Base-by-base conservation (phyloP, 2,329 filamentous ascomycete genomes). In the Coniochaeta pulveracea region DNA sequence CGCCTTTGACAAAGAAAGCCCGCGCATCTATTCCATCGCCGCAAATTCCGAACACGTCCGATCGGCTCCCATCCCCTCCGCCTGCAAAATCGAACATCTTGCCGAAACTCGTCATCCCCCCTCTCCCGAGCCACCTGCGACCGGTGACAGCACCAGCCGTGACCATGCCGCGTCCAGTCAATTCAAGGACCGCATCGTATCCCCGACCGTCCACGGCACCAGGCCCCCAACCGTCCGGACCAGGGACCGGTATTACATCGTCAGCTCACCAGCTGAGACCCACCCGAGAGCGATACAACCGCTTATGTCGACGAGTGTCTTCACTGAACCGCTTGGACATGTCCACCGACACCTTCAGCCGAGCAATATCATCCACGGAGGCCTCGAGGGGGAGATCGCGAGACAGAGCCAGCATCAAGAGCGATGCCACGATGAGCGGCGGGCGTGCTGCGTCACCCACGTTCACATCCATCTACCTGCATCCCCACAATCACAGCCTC, bases 401-500 rank as follows among this genome's bases (percentile, higher is more conserved):
- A 24, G n/a, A 24, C 22, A 24, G n/a, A 24, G 22, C 22, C 22
- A 24, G 9, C n/a, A n/a, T 24, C 9, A 24, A 24, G 22, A 9
- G n/a, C 22, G 22, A 24, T 24, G 22, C 22, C 22, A 24, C 22
- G 12, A 33, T 23, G 31, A 14, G 22, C 31, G 8, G 16, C 4
- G 4, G 5, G 5, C 19, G 18, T 10, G n/a, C 28, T 21, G 28
- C 28, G 11, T 31, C 28, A n/a, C 49, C 34, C 49, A 54, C 38
- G 44, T 52, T 29, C 50, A 52, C 40, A 42, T 55, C 47, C 47
- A 55, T 37, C 37, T 49, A 19, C 49, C 47, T n/a, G n/a, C n/a
- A n/a, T n/a, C n/a, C n/a, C n/a, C n/a, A n/a, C n/a, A n/a, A n/a
- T n/a, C n/a, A n/a, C n/a, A n/a, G n/a, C n/a, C n/a, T n/a, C n/a